These are phyloP conservation scores for Suillus discolor DNA, from an alignment of 768 basidiomycete species.

Conservation along the genomic window DNA sequence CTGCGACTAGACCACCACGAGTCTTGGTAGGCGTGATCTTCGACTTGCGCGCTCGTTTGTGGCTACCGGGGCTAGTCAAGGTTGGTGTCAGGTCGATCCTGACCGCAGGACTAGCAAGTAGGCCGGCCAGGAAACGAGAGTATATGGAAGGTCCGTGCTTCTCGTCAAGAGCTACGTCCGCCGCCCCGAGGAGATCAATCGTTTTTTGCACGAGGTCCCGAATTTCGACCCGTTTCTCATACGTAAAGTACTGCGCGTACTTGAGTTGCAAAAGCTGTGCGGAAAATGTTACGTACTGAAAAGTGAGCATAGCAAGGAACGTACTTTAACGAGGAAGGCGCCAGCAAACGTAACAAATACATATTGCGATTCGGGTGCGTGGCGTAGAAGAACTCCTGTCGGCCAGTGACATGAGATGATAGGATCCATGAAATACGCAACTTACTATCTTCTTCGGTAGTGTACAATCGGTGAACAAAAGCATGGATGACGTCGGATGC, in stretches of 20 bases:
- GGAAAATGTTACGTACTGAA: background rate
- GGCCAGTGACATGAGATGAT: conserved; percentile 8
- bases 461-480: conserved; percentile 58
- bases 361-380: conserved; percentile 79
- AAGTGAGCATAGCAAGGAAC: conserved; percentile 9
- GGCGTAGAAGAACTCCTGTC: conserved; percentile 58
- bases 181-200: conserved; percentile 65
- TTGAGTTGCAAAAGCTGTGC: conserved; percentile 75
- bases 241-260: conserved; percentile 61
- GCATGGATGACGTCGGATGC: conserved; percentile 67
- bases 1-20: background rate
- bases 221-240: conserved; percentile 62
- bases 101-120: conserved; percentile 49
- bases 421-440: conserved; percentile 8
- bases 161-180: conserved; percentile 77
- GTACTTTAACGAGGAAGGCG: conserved; percentile 80
- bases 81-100: background rate
- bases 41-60: background rate
- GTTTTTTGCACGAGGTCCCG: conserved; percentile 64
- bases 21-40: background rate
- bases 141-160: conserved; percentile 82
- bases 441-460: conserved; percentile 54
- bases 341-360: conserved; percentile 82
- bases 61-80: background rate
- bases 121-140: conserved; percentile 73